Percentiles rank a stretch among this genome's conserved stretches.
Conservation (phyloP, 2,329 filamentous ascomycete genomes). For the Fonsecaea multimorphosa region DNA sequence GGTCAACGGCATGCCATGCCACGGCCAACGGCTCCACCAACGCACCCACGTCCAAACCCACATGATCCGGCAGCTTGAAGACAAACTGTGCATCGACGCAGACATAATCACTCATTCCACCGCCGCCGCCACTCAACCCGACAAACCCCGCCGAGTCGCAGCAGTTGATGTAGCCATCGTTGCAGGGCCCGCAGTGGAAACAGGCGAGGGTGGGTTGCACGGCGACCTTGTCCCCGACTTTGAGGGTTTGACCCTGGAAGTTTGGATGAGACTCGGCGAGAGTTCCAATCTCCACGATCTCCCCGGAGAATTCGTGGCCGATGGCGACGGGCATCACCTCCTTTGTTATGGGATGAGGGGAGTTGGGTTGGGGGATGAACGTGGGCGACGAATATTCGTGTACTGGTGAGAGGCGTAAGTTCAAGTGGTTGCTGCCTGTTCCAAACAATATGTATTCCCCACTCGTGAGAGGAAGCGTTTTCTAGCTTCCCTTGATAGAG, state of each 20-base stretch:
- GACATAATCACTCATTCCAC: conserved; percentile 62
- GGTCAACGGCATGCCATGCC: conserved; percentile 67
- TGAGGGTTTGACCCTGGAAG: conserved; percentile 44
- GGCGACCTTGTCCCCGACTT: conserved; percentile 63
- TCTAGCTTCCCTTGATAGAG: background rate
- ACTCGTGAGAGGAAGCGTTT: background rate
- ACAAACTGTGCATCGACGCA: conserved; percentile 58
- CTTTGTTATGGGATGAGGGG: conserved; percentile 64
- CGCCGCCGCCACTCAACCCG: conserved; percentile 57
- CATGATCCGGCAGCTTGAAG: conserved; percentile 58
- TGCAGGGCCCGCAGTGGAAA: conserved; percentile 62
- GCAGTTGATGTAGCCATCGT: conserved; percentile 60
- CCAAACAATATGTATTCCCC: background rate
- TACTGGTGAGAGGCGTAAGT: conserved; percentile 15
- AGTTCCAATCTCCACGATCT: conserved; percentile 63
- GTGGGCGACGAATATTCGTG: conserved; percentile 60
- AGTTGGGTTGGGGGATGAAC: conserved; percentile 53
- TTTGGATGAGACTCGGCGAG: background rate
- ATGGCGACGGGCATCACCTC: conserved; percentile 65
- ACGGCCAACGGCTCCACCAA: conserved; percentile 69
- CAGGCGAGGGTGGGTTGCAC: conserved; percentile 67
- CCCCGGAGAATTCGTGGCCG: conserved; percentile 70
- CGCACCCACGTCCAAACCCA: conserved; percentile 61
- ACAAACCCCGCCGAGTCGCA: conserved; percentile 64
- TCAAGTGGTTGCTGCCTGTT: background rate